Percentiles rank a stretch among this genome's conserved stretches.
phyloP scores from a whole-genome alignment of 768 basidiomycete genomes.

The Tulasnella calospora region DNA sequence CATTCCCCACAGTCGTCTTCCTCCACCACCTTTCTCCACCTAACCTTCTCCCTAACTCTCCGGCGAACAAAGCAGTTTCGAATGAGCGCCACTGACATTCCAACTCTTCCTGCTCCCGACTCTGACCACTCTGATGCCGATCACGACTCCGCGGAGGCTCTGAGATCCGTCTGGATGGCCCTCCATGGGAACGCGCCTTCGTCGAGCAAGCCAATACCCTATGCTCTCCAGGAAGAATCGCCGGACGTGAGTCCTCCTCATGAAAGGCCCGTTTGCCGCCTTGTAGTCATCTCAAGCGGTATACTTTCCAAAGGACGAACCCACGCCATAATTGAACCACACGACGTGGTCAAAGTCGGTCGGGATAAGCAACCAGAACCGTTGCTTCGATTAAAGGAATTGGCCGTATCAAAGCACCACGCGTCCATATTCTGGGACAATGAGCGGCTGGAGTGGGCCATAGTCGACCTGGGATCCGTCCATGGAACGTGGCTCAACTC shows the following conservation, averaged over 20 bases:
- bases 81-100: neutral
- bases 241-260: neutral
- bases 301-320: constrained; percentile 7
- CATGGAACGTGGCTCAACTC: constrained; percentile 66
- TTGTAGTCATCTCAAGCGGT: constrained; percentile 2
- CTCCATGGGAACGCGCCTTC: neutral
- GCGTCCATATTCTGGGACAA: constrained; percentile 70
- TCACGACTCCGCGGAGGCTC: neutral
- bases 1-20: neutral
- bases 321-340: constrained; percentile 52
- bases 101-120: neutral
- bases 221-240: neutral
- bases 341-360: constrained; percentile 64
- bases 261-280: constrained; percentile 1
- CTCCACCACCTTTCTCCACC: neutral
- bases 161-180: neutral
- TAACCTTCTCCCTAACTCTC: neutral
- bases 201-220: neutral
- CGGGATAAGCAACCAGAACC: constrained; percentile 52
- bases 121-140: neutral
- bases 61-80: neutral
- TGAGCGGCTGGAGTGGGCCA: constrained; percentile 54
- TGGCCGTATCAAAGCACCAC: constrained; percentile 78
- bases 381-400: constrained; percentile 71
- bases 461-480: constrained; percentile 81